Percentiles rank a stretch among this genome's conserved stretches.
Evolutionary conservation across 805 yeast species (phyloP).

Genomic region (Saturnispora hagleri): DNA sequence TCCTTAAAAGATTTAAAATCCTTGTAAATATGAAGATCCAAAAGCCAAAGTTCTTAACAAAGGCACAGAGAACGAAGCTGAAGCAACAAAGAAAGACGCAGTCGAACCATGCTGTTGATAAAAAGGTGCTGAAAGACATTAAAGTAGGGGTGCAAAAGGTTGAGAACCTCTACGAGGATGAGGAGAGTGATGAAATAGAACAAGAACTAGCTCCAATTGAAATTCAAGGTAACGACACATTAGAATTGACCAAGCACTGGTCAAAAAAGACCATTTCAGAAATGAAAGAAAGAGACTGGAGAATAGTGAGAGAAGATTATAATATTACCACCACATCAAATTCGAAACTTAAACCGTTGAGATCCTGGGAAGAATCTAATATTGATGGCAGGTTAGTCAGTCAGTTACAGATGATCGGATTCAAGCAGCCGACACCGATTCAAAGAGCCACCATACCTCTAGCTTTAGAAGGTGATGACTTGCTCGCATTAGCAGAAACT

Average conservation of each 20-base stretch:
- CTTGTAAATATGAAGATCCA: not conserved
- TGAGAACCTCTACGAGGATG: not conserved
- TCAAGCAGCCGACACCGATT: conserved; percentile 73
- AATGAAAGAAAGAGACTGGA: conserved; percentile 86
- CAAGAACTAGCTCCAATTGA: not conserved
- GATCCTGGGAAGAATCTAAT: conserved; percentile 62
- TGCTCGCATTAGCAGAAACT: conserved; percentile 89
- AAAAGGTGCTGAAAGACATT: not conserved
- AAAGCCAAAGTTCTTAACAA: conserved; percentile 2
- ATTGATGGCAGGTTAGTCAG: conserved; percentile 33
- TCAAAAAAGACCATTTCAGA: conserved; percentile 46
- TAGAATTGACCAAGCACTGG: conserved; percentile 42
- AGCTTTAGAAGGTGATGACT: conserved; percentile 49
- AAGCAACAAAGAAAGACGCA: not conserved
- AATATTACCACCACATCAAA: conserved; percentile 53
- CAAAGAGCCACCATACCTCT: conserved; percentile 84
- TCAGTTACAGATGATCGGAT: conserved; percentile 33
- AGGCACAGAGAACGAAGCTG: not conserved
- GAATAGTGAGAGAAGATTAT: conserved; percentile 72
- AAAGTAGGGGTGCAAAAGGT: not conserved
- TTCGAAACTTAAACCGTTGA: conserved; percentile 52
- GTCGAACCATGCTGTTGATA: not conserved
- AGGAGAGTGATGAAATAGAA: not conserved
- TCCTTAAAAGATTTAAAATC: conserved; percentile 1
- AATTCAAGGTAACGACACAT: not conserved